Evolutionary conservation across 1,284 basidiomycete genomes (phyloP).

Genomic region (Heliocybe sulcata): DNA sequence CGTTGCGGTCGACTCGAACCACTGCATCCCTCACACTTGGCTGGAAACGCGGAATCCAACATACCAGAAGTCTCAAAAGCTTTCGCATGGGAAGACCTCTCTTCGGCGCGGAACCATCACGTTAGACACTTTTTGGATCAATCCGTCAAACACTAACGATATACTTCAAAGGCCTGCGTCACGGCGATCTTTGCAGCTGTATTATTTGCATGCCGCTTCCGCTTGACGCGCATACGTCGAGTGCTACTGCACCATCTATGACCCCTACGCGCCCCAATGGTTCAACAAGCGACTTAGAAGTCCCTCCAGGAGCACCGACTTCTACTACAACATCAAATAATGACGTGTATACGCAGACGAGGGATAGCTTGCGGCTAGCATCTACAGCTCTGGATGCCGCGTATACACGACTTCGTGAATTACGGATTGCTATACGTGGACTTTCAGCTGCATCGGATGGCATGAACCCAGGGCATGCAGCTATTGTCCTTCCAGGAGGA

Average conservation of each 20-base stretch:
- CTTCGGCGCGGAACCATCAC: not conserved
- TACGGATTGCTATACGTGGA: conserved; percentile 2
- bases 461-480: not conserved
- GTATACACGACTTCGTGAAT: conserved; percentile 3
- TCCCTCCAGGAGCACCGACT: not conserved
- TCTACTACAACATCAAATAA: not conserved
- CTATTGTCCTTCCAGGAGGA: not conserved
- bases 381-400: conserved; percentile 4
- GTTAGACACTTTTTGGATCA: not conserved
- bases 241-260: conserved; percentile 19
- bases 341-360: not conserved
- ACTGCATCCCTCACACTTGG: too few relatives aligned
- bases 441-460: not conserved
- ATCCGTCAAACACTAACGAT: not conserved
- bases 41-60: not conserved
- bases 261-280: conserved; percentile 18
- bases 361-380: conserved; percentile 2
- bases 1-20: too few relatives aligned
- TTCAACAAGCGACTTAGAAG: not conserved
- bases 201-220: not conserved
- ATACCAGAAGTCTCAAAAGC: not conserved
- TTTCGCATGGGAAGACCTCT: not conserved
- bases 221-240: conserved; percentile 11
- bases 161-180: not conserved
- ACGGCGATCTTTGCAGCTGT: not conserved